These are phyloP conservation scores for Gryganskiella cystojenkinii DNA, from an alignment of 192 early-diverging fungal genomes.

Conservation along the genomic window DNA sequence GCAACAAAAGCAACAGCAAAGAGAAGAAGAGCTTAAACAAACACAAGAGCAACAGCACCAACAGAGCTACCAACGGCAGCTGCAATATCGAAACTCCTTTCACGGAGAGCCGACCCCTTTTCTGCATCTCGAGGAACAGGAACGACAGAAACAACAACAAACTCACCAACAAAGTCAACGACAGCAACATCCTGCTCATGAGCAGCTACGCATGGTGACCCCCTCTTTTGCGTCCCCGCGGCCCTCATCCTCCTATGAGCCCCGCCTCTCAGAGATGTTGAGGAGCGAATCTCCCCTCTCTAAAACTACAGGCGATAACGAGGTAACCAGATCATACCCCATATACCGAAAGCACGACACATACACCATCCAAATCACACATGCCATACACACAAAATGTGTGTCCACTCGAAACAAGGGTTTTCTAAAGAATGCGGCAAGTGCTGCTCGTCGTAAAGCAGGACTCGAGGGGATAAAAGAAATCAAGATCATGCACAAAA, in stretches of 20 bases:
- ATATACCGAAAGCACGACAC: no score
- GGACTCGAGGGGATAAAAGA: no score
- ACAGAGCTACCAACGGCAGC: not conserved
- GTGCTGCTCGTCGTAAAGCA: no score
- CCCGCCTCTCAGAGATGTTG: not conserved
- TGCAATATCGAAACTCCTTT: conserved; percentile 32
- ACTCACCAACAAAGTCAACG: not conserved
- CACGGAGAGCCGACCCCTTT: conserved; percentile 31
- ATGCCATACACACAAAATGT: no score
- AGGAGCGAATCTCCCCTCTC: conserved; percentile 1
- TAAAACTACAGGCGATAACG: conserved; percentile 23
- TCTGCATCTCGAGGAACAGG: conserved; percentile 11
- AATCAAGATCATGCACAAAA: no score
- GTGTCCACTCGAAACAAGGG: no score
- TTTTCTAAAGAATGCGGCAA: no score
- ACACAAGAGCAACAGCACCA: not conserved
- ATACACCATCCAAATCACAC: no score
- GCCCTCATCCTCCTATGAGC: conserved; percentile 16
- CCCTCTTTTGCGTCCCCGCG: conserved; percentile 1
- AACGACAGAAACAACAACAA: no score
- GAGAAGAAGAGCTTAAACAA: not conserved
- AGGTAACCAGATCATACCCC: conserved; percentile 21
- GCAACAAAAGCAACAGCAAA: not conserved
- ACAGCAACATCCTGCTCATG: not conserved
- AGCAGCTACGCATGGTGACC: not conserved